These are phyloP conservation scores for Trametes polyzona DNA, from an alignment of 1,284 basidiomycete genomes.

Conservation along the genomic window DNA sequence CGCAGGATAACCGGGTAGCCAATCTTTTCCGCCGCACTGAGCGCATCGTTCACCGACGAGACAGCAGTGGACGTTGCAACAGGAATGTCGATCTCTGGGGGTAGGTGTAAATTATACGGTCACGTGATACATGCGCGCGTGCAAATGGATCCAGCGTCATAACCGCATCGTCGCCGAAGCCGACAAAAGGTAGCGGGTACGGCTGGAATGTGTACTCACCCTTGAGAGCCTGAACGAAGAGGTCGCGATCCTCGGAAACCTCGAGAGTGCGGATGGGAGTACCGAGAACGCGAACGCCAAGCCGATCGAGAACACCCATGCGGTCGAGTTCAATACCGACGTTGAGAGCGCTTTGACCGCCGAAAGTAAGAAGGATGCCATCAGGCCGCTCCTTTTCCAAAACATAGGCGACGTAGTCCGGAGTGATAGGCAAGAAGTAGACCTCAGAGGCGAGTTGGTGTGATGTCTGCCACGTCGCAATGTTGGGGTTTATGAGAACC, in stretches of 20 bases:
- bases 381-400: conserved; percentile 98
- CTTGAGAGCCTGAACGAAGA: conserved; percentile 97
- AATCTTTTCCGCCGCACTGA: conserved; percentile 89
- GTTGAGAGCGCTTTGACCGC: conserved; percentile 97
- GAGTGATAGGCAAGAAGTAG: conserved; percentile 96
- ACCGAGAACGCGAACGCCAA: conserved; percentile 94
- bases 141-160: too few relatives aligned
- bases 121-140: too few relatives aligned
- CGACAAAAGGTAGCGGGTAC: conserved; percentile 4
- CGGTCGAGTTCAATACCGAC: conserved; percentile 97
- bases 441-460: conserved; percentile 96
- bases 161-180: too few relatives aligned
- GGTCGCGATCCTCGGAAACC: conserved; percentile 95
- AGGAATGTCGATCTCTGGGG: conserved; percentile 97
- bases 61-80: conserved; percentile 98
- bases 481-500: conserved; percentile 97
- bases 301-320: conserved; percentile 95
- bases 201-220: conserved; percentile 50
- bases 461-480: conserved; percentile 96
- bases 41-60: conserved; percentile 91
- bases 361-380: conserved; percentile 97
- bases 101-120: not conserved
- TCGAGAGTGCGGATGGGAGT: conserved; percentile 95
- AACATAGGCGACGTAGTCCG: conserved; percentile 98
- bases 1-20: conserved; percentile 99